Evolutionary conservation across 139 green algal species (phyloP).

Genomic region (Tetraselmis chui): DNA sequence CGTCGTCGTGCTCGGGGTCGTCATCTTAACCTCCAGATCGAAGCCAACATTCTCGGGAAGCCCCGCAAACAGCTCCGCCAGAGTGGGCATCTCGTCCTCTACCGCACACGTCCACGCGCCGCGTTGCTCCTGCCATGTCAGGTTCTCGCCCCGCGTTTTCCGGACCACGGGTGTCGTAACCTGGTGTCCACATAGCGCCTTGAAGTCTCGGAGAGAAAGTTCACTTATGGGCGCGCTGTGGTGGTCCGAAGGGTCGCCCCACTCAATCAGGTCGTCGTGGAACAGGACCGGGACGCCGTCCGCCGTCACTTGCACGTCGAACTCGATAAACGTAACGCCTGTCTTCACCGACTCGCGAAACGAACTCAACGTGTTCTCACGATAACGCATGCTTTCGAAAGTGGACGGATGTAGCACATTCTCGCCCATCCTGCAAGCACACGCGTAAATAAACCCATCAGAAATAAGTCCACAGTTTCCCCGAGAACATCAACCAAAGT

Average conservation of each 20-base stretch:
- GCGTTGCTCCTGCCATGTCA: background rate
- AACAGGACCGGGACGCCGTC: conserved; percentile 71
- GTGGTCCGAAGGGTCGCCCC: conserved; percentile 27
- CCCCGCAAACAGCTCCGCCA: conserved; percentile 53
- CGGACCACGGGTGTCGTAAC: conserved; percentile 11
- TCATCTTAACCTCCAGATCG: conserved; percentile 87
- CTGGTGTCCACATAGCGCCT: too few relatives aligned
- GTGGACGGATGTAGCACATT: conserved; percentile 30
- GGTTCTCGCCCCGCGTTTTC: background rate
- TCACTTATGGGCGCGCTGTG: conserved; percentile 35
- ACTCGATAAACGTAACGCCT: conserved; percentile 76
- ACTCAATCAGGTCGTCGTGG: conserved; percentile 72
- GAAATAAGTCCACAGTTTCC: too few relatives aligned
- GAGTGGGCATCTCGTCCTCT: conserved; percentile 68
- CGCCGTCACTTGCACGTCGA: conserved; percentile 74
- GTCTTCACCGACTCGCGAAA: conserved; percentile 49
- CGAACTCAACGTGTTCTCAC: conserved; percentile 75
- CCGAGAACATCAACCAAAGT: too few relatives aligned
- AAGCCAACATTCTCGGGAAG: conserved; percentile 58
- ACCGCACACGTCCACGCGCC: conserved; percentile 35
- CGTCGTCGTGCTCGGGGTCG: conserved; percentile 12
- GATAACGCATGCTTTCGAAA: conserved; percentile 23
- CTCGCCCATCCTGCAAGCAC: conserved; percentile 47
- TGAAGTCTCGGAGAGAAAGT: conserved; percentile 56
- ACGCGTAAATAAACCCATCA: too few relatives aligned